Evolutionary conservation across 225 moss, liverwort and hornwort genomes (phyloP).

Genomic region (Polytrichum commune): DNA sequence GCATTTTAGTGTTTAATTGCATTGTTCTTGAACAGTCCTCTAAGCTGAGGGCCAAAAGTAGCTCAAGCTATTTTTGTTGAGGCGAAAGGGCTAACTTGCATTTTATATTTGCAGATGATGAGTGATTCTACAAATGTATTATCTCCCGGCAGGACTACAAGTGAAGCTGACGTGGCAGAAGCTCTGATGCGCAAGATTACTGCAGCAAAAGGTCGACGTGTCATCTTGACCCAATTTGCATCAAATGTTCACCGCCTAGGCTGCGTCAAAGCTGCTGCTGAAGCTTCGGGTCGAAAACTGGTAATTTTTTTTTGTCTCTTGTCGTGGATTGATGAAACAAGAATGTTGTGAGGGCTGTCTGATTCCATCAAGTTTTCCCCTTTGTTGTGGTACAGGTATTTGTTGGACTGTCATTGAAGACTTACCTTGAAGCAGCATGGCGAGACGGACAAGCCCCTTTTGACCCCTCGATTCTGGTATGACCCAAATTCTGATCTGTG

Average conservation of each 20-base stretch:
- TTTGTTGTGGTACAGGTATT: slow-evolving; percentile 48
- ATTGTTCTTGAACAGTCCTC: too few species aligned
- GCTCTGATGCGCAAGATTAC: slow-evolving; percentile 87
- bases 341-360: too few species aligned
- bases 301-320: slow-evolving; percentile 21
- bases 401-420: slow-evolving; percentile 86
- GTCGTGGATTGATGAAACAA: too few species aligned
- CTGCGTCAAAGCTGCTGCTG: slow-evolving; percentile 85
- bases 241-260: slow-evolving; percentile 98
- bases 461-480: slow-evolving; percentile 88
- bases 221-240: slow-evolving; percentile 97
- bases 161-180: slow-evolving; percentile 92
- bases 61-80: neutral
- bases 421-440: slow-evolving; percentile 96
- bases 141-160: slow-evolving; percentile 85
- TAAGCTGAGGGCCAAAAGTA: too few species aligned
- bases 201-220: slow-evolving; percentile 79
- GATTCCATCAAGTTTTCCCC: too few species aligned
- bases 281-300: slow-evolving; percentile 87
- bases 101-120: slow-evolving; percentile 75
- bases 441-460: slow-evolving; percentile 98
- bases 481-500: too few species aligned
- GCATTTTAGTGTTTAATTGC: too few species aligned
- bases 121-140: slow-evolving; percentile 97
- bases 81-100: slow-evolving; percentile 8